These are phyloP conservation scores for Oryza glumipatula DNA, from an alignment of 176 grass and related monocot species.

Conservation along the genomic window DNA sequence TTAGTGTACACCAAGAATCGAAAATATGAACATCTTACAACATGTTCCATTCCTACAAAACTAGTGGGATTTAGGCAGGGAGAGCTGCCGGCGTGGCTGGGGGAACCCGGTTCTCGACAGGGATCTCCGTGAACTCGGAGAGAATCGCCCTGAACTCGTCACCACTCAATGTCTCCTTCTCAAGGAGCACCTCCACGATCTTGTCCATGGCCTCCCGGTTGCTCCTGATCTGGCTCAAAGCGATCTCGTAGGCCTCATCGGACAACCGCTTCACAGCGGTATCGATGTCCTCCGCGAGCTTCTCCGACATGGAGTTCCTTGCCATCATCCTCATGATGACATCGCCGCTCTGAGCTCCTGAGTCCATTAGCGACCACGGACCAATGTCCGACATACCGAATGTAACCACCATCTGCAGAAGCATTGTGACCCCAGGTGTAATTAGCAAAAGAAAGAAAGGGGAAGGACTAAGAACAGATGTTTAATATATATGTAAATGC, in stretches of 20 bases:
- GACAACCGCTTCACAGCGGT: constrained; percentile 76
- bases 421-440: constrained; percentile 23
- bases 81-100: constrained; percentile 55
- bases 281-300: constrained; percentile 90
- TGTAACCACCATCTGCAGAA: constrained; percentile 85
- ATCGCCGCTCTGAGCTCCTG: constrained; percentile 66
- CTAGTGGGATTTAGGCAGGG: constrained; percentile 40
- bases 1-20: constrained; percentile 48
- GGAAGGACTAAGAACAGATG: background rate
- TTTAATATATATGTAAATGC: background rate
- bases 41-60: constrained; percentile 32
- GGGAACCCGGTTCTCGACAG: constrained; percentile 84
- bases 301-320: constrained; percentile 98
- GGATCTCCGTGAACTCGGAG: constrained; percentile 91
- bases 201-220: constrained; percentile 96
- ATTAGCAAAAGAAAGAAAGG: background rate
- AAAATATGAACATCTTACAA: constrained; percentile 64
- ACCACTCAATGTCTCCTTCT: constrained; percentile 88
- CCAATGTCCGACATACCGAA: constrained; percentile 98
- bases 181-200: constrained; percentile 89
- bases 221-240: constrained; percentile 68
- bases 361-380: constrained; percentile 97
- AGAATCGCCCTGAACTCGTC: constrained; percentile 92
- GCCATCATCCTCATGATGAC: constrained; percentile 99
- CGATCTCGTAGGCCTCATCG: constrained; percentile 77